phyloP scores from a whole-genome alignment of 2,329 filamentous ascomycete genomes.

The Hypoxylon rubiginosum region DNA sequence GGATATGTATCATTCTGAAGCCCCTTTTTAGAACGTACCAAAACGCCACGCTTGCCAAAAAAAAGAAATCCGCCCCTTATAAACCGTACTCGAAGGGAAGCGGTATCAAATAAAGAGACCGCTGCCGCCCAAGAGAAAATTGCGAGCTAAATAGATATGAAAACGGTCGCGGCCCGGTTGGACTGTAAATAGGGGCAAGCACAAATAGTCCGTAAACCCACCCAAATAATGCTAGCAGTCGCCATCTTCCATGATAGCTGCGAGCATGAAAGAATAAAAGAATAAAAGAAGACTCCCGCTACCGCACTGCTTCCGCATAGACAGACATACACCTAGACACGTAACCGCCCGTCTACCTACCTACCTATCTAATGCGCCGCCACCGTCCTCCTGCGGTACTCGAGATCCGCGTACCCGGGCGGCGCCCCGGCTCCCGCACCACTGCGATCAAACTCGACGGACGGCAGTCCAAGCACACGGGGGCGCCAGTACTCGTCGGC shows the following conservation, averaged over 20 bases:
- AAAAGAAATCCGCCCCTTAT: background rate
- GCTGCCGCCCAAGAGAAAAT: background rate
- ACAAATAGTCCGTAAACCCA: background rate
- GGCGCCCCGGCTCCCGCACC: constrained; percentile 47
- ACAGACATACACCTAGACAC: no score
- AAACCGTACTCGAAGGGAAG: background rate
- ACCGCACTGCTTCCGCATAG: no score
- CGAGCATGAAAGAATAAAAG: background rate
- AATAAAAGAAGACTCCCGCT: background rate
- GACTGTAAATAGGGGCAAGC: background rate
- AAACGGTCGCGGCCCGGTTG: background rate
- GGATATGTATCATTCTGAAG: constrained; percentile 5
- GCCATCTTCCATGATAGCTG: background rate
- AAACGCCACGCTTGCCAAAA: constrained; percentile 29
- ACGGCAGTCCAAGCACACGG: constrained; percentile 55
- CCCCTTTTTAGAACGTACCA: constrained; percentile 1
- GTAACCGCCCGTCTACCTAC: no score
- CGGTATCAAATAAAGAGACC: constrained; percentile 3
- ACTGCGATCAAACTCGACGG: constrained; percentile 49
- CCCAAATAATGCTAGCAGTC: background rate
- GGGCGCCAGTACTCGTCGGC: constrained; percentile 60
- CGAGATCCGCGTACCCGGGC: constrained; percentile 51
- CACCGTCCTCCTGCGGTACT: constrained; percentile 17
- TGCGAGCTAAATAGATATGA: background rate
- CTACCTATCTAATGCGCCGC: constrained; percentile 25